Evolutionary conservation across 2,329 filamentous ascomycete species (phyloP), one percentile per base, ranked within the genome.

Genomic region (Alternaria consortialis): DNA sequence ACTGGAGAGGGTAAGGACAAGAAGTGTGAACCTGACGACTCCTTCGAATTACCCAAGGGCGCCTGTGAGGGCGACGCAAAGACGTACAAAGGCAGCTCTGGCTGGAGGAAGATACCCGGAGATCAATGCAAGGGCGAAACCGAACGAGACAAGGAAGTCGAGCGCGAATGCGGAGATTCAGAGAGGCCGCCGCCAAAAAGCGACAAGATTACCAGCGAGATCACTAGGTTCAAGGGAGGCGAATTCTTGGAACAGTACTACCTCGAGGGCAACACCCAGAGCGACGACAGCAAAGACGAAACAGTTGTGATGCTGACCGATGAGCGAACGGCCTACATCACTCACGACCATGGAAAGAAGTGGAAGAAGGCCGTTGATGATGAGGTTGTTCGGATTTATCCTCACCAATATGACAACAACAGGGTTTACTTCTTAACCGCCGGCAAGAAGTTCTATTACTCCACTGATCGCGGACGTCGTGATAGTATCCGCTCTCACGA

Each of bases 101-200:
- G 95, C 27, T 99, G 93, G 87, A 89, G 94, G 60, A 85, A 94
- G 68, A 98, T 99, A 62, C 94, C 95, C 31, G 83, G 83, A 7
- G 82, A 85, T 58, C 77, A 81, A n/a, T 85, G 83, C 70, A 74
- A 79, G 46, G 77, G 80, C 36, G 77, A 78, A 13, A 77, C 77
- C 8, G 74, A 79, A 34, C 79, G 80, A 53, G 83, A 84, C 51
- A 74, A 84, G 52, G 73, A 80, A 13, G 85, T 93, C 13, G 89
- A 97, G 68, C 86, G 89, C 62, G 86, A 91, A 60, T 99, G 95
- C 80, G 86, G 85, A 15, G 91, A 95, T 13, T 74, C 76, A 9
- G 60, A 69, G 15, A 67, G 62, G 81, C 83, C 82, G 47, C 81
- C 83, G 43, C 87, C 87, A 32, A 85, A 86, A 23, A 89, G 83